Evolutionary conservation across 2,329 filamentous ascomycete species (phyloP).

Genomic region (Aspergillus sp.): DNA sequence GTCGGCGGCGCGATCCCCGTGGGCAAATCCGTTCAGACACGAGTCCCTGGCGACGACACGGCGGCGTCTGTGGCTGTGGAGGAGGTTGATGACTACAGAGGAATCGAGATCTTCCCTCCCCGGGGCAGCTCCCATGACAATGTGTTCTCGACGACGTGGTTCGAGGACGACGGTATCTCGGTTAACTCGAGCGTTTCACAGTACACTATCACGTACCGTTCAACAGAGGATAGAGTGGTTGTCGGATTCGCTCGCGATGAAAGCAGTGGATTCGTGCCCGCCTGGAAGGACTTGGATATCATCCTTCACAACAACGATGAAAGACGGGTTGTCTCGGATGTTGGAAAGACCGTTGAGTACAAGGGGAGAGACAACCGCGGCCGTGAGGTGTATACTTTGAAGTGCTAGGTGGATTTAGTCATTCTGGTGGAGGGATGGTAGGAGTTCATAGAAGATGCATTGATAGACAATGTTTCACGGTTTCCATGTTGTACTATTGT

Average conservation of each 20-base stretch:
- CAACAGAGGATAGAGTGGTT: conserved; percentile 43
- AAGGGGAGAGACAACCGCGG: conserved; percentile 27
- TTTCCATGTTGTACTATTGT: background rate
- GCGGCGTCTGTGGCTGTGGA: conserved; percentile 40
- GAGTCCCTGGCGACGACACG: conserved; percentile 50
- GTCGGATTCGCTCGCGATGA: conserved; percentile 43
- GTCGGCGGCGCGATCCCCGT: conserved; percentile 55
- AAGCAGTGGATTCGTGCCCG: conserved; percentile 44
- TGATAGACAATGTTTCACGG: too few species aligned
- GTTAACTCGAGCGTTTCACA: conserved; percentile 39
- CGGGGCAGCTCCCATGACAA: conserved; percentile 37
- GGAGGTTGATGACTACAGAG: conserved; percentile 54
- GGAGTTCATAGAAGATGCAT: too few species aligned
- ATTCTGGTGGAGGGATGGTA: too few species aligned
- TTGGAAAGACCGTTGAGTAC: conserved; percentile 27
- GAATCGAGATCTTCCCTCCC: conserved; percentile 57
- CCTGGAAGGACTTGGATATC: conserved; percentile 50
- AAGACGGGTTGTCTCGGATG: conserved; percentile 37
- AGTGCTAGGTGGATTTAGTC: conserved; percentile 9
- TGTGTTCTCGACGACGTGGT: conserved; percentile 47
- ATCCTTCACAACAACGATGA: conserved; percentile 52
- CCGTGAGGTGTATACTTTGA: conserved; percentile 29
- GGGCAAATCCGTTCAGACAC: conserved; percentile 51
- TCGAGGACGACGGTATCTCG: conserved; percentile 58
- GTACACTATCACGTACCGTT: conserved; percentile 46